These are phyloP conservation scores for Mucor lusitanicus DNA, from an alignment of 371 early-diverging fungal genomes.

Conservation along the genomic window DNA sequence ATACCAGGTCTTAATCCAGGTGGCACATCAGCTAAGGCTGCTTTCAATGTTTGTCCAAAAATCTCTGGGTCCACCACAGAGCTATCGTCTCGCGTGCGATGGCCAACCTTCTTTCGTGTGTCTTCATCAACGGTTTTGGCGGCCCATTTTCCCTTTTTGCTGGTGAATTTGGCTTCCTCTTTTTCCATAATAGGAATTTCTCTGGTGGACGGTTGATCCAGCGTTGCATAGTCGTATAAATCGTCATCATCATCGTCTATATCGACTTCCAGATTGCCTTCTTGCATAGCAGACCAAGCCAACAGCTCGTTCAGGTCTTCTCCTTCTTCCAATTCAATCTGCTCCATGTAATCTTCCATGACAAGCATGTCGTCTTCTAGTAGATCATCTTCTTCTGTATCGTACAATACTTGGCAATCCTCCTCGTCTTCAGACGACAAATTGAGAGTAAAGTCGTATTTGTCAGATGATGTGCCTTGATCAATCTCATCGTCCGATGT, in stretches of 20 bases:
- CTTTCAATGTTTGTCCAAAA: constrained; percentile 25
- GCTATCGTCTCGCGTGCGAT: constrained; percentile 18
- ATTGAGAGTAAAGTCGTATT: neutral
- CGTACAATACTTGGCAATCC: neutral
- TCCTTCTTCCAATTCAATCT: constrained; percentile 19
- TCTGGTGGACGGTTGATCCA: neutral
- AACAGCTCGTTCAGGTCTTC: constrained; percentile 22
- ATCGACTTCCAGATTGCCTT: constrained; percentile 5
- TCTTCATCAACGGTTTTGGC: neutral
- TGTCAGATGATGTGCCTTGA: neutral
- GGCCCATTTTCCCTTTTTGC: constrained; percentile 3
- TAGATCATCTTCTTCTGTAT: constrained; percentile 23
- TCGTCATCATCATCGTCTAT: constrained; percentile 17
- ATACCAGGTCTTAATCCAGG: constrained; percentile 24
- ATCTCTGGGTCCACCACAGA: constrained; percentile 21
- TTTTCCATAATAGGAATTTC: neutral
- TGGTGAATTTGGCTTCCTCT: constrained; percentile 6
- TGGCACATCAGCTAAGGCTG: constrained; percentile 27
- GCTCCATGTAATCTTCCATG: constrained; percentile 48
- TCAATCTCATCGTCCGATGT: constrained; percentile 4
- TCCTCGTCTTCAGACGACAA: neutral
- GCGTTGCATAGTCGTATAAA: neutral
- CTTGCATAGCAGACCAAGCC: constrained; percentile 16
- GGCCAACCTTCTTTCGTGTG: constrained; percentile 2
- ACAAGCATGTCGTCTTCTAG: constrained; percentile 35